Percentiles rank a stretch among this genome's conserved stretches.
phyloP scores from a whole-genome alignment of 2,329 filamentous ascomycete genomes.

The Aureobasidium sp. region DNA sequence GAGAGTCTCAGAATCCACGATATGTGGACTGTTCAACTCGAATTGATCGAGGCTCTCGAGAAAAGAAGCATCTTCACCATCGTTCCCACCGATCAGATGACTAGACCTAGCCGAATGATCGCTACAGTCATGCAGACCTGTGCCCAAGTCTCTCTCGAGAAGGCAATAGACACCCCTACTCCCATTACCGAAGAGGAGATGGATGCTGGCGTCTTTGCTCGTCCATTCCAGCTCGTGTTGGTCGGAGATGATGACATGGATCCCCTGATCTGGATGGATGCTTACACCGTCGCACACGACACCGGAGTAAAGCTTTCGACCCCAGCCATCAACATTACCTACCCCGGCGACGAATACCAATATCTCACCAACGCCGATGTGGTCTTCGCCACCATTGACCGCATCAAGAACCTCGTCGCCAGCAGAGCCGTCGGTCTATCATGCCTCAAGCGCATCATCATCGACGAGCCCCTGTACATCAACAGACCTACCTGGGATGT shows the following conservation, averaged over 20 bases:
- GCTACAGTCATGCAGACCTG: neutral
- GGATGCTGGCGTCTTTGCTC: neutral
- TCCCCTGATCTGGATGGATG: neutral
- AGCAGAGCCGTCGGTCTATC: neutral
- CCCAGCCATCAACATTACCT: neutral
- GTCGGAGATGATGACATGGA: neutral
- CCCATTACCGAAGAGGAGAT: neutral
- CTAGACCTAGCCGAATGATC: neutral
- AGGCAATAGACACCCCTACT: neutral
- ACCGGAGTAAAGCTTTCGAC: neutral
- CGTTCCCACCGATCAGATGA: neutral
- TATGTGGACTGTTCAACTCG: neutral
- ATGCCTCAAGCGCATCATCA: neutral
- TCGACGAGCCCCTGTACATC: constrained; percentile 2
- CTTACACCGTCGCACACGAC: neutral
- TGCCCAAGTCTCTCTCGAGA: neutral
- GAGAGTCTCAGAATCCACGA: neutral
- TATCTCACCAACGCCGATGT: neutral
- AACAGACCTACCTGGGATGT: neutral
- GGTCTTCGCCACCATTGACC: neutral
- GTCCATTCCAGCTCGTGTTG: neutral
- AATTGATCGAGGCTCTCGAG: neutral
- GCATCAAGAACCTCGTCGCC: neutral
- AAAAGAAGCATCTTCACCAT: neutral
- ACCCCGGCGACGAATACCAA: neutral